phyloP scores from a whole-genome alignment of 192 early-diverging fungal genomes.

The Podochytrium sp. region DNA sequence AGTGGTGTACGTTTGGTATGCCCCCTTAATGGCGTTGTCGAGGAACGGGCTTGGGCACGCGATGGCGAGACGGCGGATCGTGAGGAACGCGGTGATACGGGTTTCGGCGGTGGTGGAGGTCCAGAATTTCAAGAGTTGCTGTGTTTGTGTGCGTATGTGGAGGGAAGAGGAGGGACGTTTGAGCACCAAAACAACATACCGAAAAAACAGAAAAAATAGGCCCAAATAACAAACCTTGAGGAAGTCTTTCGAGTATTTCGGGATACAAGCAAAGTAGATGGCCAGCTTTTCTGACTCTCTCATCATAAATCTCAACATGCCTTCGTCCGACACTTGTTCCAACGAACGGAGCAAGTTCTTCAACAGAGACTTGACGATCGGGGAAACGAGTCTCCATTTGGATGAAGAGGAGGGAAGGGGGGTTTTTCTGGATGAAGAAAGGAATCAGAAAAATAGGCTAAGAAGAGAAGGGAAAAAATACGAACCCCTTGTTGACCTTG shows the following conservation, averaged over 20 bases:
- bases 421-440: slow-evolving; percentile 32
- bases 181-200: slow-evolving; percentile 9
- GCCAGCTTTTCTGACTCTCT: slow-evolving; percentile 78
- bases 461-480: neutral
- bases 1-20: slow-evolving; percentile 82
- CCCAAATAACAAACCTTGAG: slow-evolving; percentile 58
- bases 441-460: neutral
- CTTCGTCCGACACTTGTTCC: slow-evolving; percentile 79
- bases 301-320: slow-evolving; percentile 83
- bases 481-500: slow-evolving; percentile 27
- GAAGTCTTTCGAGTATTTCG: slow-evolving; percentile 80
- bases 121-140: slow-evolving; percentile 68
- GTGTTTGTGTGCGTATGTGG: no score
- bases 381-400: slow-evolving; percentile 77
- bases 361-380: slow-evolving; percentile 84
- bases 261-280: slow-evolving; percentile 82
- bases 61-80: slow-evolving; percentile 74
- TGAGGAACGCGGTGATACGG: slow-evolving; percentile 82
- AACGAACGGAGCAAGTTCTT: slow-evolving; percentile 75
- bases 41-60: slow-evolving; percentile 57
- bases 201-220: slow-evolving; percentile 14
- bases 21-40: slow-evolving; percentile 74
- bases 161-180: neutral
- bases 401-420: slow-evolving; percentile 41
- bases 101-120: slow-evolving; percentile 60